Conservation (phyloP, 129 eudicot genomes). For the Mikania micrantha region DNA sequence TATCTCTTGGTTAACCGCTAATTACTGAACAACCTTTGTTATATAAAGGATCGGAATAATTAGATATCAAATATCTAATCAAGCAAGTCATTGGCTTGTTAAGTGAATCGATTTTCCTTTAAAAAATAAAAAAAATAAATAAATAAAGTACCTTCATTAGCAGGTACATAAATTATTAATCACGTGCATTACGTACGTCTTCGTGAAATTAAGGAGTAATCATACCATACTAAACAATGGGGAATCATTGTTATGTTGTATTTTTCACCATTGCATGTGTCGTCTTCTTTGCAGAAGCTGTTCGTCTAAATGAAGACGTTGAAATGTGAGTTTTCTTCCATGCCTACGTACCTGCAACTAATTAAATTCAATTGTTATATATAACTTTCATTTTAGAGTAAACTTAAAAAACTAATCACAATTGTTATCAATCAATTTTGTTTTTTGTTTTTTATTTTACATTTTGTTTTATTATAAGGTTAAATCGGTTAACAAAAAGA, state of each 20-base stretch:
- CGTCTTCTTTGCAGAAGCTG: neutral
- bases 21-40: neutral
- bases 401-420: no score
- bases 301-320: neutral
- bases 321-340: neutral
- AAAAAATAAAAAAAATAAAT: neutral
- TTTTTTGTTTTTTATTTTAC: no score
- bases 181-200: no score
- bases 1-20: slow-evolving; percentile 10
- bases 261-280: neutral
- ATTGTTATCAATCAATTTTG: no score
- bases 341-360: no score
- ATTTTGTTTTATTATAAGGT: no score
- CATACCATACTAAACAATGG: slow-evolving; percentile 24
- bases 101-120: neutral
- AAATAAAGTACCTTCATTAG: neutral
- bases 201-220: no score
- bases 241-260: neutral
- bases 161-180: neutral
- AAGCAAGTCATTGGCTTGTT: slow-evolving; percentile 16
- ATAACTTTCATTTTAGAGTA: no score
- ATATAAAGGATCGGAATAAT: neutral
- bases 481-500: no score
- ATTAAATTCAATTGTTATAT: no score
- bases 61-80: neutral